These are phyloP conservation scores for Castanospermum australe DNA, from an alignment of 306 rosid genomes.

Conservation along the genomic window DNA sequence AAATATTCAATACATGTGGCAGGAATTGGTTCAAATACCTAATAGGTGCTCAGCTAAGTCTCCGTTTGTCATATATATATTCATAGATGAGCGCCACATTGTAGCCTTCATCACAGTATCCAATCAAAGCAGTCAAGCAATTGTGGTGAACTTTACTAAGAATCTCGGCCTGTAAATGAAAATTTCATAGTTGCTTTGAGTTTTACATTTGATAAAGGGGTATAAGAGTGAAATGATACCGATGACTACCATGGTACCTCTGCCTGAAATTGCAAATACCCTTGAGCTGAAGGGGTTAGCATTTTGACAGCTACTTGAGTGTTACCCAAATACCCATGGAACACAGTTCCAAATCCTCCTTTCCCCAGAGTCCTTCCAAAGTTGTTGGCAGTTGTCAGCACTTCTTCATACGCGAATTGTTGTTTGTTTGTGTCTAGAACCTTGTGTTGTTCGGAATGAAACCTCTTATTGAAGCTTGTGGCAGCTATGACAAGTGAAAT, in stretches of 20 bases:
- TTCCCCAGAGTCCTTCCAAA: slow-evolving; percentile 23
- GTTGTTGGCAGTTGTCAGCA: slow-evolving; percentile 23
- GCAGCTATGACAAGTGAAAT: too few species aligned
- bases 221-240: too few species aligned
- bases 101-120: slow-evolving; percentile 18
- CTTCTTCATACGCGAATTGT: slow-evolving; percentile 33
- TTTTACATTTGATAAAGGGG: too few species aligned
- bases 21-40: too few species aligned
- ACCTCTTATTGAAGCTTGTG: too few species aligned
- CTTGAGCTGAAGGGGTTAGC: slow-evolving; percentile 29
- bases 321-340: slow-evolving; percentile 13
- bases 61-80: slow-evolving; percentile 27
- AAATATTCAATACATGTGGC: too few species aligned
- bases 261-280: slow-evolving; percentile 32
- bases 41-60: slow-evolving; percentile 18
- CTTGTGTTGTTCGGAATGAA: too few species aligned
- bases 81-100: slow-evolving; percentile 31
- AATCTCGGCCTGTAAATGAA: slow-evolving; percentile 10
- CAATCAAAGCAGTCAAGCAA: slow-evolving; percentile 29
- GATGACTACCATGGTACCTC: slow-evolving; percentile 7
- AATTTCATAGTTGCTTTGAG: not conserved
- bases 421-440: not conserved
- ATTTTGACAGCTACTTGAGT: slow-evolving; percentile 36
- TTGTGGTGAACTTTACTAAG: slow-evolving; percentile 35
- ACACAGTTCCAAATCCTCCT: slow-evolving; percentile 39